Conservation (phyloP, 352 stramenopile genomes). For the Globisporangium cederbergense region DNA sequence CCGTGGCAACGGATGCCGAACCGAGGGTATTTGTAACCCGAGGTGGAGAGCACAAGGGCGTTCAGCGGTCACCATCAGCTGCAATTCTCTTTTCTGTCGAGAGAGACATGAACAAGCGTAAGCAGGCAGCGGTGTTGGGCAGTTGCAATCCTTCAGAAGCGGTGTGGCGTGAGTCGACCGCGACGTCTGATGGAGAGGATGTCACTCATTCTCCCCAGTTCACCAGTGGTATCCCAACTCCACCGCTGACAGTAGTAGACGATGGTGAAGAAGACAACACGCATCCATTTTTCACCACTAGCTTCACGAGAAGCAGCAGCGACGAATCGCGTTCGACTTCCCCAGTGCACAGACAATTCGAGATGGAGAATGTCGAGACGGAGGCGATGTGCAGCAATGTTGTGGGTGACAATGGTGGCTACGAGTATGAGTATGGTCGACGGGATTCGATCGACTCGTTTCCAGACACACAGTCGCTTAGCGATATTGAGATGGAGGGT, state of each 20-base stretch:
- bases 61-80: constrained; percentile 14
- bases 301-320: constrained; percentile 1
- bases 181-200: not conserved
- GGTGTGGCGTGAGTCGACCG: not conserved
- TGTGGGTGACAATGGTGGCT: constrained; percentile 7
- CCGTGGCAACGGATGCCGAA: not conserved
- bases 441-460: constrained; percentile 28
- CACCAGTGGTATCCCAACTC: not conserved
- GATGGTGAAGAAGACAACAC: not conserved
- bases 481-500: constrained; percentile 25
- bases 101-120: constrained; percentile 20
- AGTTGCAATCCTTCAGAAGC: not conserved
- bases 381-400: not conserved
- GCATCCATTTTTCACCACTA: not conserved
- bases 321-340: not conserved
- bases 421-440: constrained; percentile 20
- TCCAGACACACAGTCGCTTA: constrained; percentile 47
- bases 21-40: not conserved
- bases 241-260: not conserved
- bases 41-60: not conserved
- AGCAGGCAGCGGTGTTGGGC: not conserved
- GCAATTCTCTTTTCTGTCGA: constrained; percentile 28
- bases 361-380: not conserved
- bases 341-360: not conserved
- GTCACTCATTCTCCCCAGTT: not conserved